Base-by-base conservation (phyloP, 2,329 filamentous ascomycete genomes). In the Mycosphaerella arachidis region DNA sequence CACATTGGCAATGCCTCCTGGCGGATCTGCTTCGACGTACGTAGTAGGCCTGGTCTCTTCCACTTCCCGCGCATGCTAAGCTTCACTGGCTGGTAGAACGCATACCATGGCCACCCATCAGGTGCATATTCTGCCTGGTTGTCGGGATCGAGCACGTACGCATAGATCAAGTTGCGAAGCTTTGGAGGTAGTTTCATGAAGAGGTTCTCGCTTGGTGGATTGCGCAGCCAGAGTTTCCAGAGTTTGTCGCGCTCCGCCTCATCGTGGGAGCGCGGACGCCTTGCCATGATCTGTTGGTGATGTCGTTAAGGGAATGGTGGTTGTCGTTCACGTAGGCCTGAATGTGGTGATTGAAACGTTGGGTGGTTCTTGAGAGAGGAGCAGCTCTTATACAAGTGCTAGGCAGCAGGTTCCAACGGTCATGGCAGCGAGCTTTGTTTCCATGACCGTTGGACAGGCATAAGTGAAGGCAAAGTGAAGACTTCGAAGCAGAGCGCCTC, bases 11-110 rank as follows among this genome's bases (percentile, higher is more conserved):
- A 48, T 6, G 59, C 51, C 31, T 66, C 64, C 40, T 12, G 16
- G 9, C 62, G 43, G 43, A 67, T 58, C 12, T 31, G n/a, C 30
- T 53, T 59, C 13, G 57, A 60, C 3, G 52, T 37, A 12, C 27
- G 35, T 45, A 66, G 59, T 6, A 67, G 48, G 8, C 59, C 16
- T 13, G 65, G 61, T 50, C 46, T 45, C 16, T 30, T 48, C 20
- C 46, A 24, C 46, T 48, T 20, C 20, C 43, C 43, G 8, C 43
- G 9, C 33, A 35, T 35, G 8, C 33, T 8, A 13, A 35, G 33
- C 33, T 35, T 35, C 33, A 35, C 33, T 35, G 33, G 33, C 12
- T 13, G 33, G 8, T 4, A 1, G 33, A 9, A 35, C 12, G 43
- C 20, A 24, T 24, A 46, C 43, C 7, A 2, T n/a, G 43, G 20